Conservation (phyloP, 2,329 filamentous ascomycete genomes). For the Ophiostoma novo-ulmi region DNA sequence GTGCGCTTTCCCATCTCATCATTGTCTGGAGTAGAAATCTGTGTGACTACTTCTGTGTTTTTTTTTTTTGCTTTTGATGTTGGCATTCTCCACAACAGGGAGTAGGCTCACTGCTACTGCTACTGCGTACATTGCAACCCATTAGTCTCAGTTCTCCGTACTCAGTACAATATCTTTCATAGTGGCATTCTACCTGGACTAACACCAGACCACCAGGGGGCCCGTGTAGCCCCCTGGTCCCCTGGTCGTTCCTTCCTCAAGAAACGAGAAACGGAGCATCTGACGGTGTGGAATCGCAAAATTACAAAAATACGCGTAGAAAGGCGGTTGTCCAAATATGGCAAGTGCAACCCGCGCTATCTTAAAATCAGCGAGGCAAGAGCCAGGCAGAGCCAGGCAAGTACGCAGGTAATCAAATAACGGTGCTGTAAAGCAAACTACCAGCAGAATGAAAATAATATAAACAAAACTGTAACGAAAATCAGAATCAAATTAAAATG, state of each 20-base stretch:
- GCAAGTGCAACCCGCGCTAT: slow-evolving; percentile 14
- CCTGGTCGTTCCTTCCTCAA: not conserved
- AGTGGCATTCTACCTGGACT: not conserved
- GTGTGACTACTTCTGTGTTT: too few species aligned
- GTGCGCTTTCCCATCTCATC: too few species aligned
- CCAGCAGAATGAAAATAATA: not conserved
- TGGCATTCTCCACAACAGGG: not conserved
- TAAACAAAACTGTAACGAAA: not conserved
- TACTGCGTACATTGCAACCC: not conserved
- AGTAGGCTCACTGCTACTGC: not conserved
- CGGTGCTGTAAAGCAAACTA: not conserved
- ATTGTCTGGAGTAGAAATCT: not conserved
- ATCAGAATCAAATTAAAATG: not conserved
- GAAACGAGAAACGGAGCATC: slow-evolving; percentile 1
- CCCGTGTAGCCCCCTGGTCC: slow-evolving; percentile 11
- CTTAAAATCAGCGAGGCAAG: not conserved
- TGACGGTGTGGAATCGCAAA: not conserved
- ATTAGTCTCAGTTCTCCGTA: not conserved
- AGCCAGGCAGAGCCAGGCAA: not conserved
- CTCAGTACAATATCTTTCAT: not conserved
- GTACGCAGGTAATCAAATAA: not conserved
- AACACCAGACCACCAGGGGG: slow-evolving; percentile 11
- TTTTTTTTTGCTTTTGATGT: not conserved
- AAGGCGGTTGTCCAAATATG: not conserved
- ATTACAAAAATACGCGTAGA: not conserved